Percentiles rank a stretch among this genome's conserved stretches.
These are phyloP conservation scores for Pseudoscleropodium purum DNA, from an alignment of 225 moss, liverwort and hornwort genomes.

Conservation along the genomic window DNA sequence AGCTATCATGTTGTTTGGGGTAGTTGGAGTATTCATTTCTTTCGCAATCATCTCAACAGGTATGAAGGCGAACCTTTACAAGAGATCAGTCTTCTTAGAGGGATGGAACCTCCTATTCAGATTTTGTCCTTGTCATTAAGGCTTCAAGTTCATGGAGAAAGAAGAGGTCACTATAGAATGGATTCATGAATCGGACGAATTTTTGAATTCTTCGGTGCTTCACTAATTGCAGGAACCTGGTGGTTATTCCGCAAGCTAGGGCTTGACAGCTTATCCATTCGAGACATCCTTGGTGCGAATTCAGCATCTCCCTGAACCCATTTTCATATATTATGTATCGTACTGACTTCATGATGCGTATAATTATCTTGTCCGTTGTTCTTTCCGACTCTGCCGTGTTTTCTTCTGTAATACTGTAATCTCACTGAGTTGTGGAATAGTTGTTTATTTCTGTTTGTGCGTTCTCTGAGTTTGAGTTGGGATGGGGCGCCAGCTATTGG, in stretches of 20 bases:
- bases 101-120: background rate
- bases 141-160: background rate
- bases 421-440: background rate
- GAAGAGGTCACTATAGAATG: background rate
- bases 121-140: background rate
- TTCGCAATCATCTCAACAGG: constrained; percentile 55
- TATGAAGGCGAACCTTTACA: background rate
- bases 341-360: no score
- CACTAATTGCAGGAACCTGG: no score
- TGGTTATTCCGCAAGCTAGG: no score
- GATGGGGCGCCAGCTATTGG: constrained; percentile 45
- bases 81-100: background rate
- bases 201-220: background rate
- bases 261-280: no score
- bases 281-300: no score
- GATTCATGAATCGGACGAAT: background rate
- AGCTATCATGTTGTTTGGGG: constrained; percentile 69
- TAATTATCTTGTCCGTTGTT: no score
- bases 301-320: no score
- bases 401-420: background rate
- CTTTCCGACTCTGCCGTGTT: background rate
- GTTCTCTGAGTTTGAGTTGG: background rate
- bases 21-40: constrained; percentile 88
- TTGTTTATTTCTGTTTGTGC: background rate
- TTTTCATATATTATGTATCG: no score